Percentiles rank a stretch among this genome's conserved stretches.
Evolutionary conservation across 1,284 basidiomycete species (phyloP).

Genomic region (Lentinus polychrous): DNA sequence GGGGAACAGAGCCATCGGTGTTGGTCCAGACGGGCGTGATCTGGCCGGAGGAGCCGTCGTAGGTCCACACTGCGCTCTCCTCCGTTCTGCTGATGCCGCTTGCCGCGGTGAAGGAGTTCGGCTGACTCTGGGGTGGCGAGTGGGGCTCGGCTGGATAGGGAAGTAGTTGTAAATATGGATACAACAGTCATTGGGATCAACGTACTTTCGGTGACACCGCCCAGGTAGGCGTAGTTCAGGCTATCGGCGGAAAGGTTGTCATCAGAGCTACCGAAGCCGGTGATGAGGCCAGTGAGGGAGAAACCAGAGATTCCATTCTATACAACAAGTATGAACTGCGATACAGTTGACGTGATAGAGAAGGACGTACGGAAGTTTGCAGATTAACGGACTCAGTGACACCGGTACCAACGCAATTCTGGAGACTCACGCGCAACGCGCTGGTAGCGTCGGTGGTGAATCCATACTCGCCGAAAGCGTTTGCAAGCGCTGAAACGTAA

Average conservation of each 20-base stretch:
- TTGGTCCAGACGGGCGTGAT: constrained; percentile 18
- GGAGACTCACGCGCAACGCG: constrained; percentile 9
- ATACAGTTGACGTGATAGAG: background rate
- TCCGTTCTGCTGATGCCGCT: constrained; percentile 9
- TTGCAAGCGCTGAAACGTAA: constrained; percentile 4
- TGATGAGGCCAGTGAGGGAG: constrained; percentile 10
- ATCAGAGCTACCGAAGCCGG: constrained; percentile 10
- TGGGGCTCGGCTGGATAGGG: constrained; percentile 9
- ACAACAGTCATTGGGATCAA: background rate
- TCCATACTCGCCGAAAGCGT: constrained; percentile 12
- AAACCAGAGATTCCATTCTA: constrained; percentile 12
- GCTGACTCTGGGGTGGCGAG: constrained; percentile 10
- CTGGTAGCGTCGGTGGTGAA: constrained; percentile 3
- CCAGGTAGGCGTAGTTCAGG: constrained; percentile 14
- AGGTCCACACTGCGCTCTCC: constrained; percentile 19
- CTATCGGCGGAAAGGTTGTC: constrained; percentile 5
- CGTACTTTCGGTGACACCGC: constrained; percentile 11
- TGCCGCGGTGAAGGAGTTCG: constrained; percentile 16
- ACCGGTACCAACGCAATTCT: constrained; percentile 7
- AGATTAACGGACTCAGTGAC: constrained; percentile 10
- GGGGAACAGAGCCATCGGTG: constrained; percentile 8
- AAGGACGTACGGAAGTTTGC: constrained; percentile 7
- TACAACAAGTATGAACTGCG: background rate
- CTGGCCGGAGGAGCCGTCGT: constrained; percentile 5
- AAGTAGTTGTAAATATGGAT: background rate